Evolutionary conservation across 495 filamentous ascomycete genomes (phyloP).

Genomic region (Neurospora africana): DNA sequence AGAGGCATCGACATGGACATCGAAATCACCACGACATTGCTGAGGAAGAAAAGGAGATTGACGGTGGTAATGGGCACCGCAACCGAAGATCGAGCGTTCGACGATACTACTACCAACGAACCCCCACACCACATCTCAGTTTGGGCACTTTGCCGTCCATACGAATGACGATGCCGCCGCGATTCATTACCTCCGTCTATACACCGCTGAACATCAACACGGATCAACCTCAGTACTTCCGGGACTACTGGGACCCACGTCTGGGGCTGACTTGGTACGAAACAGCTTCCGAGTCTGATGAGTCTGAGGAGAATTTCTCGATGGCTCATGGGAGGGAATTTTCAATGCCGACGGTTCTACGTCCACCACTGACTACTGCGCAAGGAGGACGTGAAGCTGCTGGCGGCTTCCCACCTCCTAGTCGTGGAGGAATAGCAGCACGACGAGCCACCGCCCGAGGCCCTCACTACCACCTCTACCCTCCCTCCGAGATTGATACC

Average conservation of each 20-base stretch:
- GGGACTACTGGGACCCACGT: not conserved
- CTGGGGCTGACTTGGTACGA: slow-evolving; percentile 11
- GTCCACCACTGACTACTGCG: not conserved
- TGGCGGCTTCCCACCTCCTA: not conserved
- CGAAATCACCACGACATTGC: not conserved
- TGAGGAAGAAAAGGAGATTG: not conserved
- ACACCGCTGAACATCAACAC: not conserved
- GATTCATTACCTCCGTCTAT: slow-evolving; percentile 7
- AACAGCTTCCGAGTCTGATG: slow-evolving; percentile 2
- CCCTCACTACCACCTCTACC: not conserved
- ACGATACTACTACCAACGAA: slow-evolving; percentile 2
- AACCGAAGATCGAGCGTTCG: slow-evolving; percentile 3
- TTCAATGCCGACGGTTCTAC: not conserved
- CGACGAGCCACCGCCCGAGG: not conserved
- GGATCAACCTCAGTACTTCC: not conserved
- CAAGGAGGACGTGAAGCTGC: not conserved
- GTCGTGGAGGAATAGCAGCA: not conserved
- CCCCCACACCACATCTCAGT: slow-evolving; percentile 12
- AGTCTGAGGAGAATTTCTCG: not conserved
- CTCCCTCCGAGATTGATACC: not conserved
- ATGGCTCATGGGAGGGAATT: not conserved
- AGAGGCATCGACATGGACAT: not conserved
- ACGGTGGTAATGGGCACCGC: not conserved
- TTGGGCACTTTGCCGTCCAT: slow-evolving; percentile 15
- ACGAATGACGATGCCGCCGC: slow-evolving; percentile 17